These are phyloP conservation scores for Favolaschia claudopus DNA, from an alignment of 768 basidiomycete species.

Conservation along the genomic window DNA sequence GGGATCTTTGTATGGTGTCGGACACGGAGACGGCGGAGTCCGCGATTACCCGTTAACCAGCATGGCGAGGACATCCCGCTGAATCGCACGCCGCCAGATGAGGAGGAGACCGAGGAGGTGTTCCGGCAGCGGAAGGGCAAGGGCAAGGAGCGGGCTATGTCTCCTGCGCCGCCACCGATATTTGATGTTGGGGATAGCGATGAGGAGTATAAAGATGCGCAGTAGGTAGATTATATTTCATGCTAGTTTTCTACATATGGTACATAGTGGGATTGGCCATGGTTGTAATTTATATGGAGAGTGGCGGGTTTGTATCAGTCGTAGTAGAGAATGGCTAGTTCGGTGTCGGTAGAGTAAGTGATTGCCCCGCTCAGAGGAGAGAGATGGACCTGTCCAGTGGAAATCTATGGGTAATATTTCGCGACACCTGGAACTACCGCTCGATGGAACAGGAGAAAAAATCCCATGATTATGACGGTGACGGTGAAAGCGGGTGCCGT, in stretches of 20 bases:
- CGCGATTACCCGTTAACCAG: conserved; percentile 48
- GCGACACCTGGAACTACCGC: too few species aligned
- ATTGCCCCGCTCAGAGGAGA: not conserved
- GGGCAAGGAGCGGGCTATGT: conserved; percentile 56
- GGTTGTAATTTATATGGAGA: too few species aligned
- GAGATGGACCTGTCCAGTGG: not conserved
- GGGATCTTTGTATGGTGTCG: conserved; percentile 86
- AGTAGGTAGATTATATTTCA: conserved; percentile 19
- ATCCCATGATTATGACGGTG: too few species aligned
- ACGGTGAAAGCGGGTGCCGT: too few species aligned
- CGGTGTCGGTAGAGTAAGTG: not conserved
- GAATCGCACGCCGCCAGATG: conserved; percentile 54
- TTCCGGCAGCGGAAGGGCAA: conserved; percentile 44
- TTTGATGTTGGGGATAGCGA: conserved; percentile 69
- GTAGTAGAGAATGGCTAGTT: not conserved
- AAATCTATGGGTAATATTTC: too few species aligned
- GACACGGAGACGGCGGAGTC: conserved; percentile 51
- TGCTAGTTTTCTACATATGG: too few species aligned
- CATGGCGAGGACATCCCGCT: conserved; percentile 80
- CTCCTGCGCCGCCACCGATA: conserved; percentile 47
- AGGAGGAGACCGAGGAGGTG: conserved; percentile 45
- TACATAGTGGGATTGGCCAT: too few species aligned
- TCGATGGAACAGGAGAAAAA: too few species aligned
- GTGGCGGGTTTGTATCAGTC: too few species aligned
- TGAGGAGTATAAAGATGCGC: conserved; percentile 47